Evolutionary conservation across 2,329 filamentous ascomycete genomes (phyloP).

Genomic region (Colletotrichum gigasporum): DNA sequence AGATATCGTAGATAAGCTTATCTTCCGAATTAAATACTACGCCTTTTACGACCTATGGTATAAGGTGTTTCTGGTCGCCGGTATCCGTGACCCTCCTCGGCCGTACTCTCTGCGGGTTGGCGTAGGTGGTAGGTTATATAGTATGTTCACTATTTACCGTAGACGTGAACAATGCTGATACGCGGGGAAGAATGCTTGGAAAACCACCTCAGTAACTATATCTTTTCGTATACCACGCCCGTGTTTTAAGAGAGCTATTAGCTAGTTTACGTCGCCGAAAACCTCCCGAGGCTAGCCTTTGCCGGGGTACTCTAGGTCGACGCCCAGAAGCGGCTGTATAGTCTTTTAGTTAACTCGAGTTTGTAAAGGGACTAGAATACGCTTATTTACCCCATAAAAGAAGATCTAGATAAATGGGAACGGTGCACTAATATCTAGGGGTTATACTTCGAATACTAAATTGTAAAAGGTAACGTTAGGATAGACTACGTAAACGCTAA

Average conservation of each 20-base stretch:
- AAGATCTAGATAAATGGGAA: neutral
- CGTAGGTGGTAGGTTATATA: neutral
- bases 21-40: neutral
- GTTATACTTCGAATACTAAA: neutral
- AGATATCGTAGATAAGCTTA: neutral
- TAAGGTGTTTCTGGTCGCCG: neutral
- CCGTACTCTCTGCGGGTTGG: neutral
- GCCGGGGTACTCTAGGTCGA: neutral
- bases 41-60: neutral
- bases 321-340: neutral
- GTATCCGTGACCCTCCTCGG: neutral
- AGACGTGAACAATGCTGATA: neutral
- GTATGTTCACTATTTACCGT: neutral
- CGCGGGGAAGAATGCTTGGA: neutral
- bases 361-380: neutral
- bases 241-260: neutral
- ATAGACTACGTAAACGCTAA: neutral
- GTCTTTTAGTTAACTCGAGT: neutral
- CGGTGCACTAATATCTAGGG: neutral
- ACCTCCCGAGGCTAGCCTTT: neutral
- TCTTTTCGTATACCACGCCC: neutral
- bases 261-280: neutral
- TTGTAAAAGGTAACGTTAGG: neutral
- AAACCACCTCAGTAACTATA: neutral
- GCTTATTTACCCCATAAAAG: neutral